Evolutionary conservation across 2,329 filamentous ascomycete genomes (phyloP), one percentile per base, ranked within the genome.

Genomic region (Alternaria ventricosa): DNA sequence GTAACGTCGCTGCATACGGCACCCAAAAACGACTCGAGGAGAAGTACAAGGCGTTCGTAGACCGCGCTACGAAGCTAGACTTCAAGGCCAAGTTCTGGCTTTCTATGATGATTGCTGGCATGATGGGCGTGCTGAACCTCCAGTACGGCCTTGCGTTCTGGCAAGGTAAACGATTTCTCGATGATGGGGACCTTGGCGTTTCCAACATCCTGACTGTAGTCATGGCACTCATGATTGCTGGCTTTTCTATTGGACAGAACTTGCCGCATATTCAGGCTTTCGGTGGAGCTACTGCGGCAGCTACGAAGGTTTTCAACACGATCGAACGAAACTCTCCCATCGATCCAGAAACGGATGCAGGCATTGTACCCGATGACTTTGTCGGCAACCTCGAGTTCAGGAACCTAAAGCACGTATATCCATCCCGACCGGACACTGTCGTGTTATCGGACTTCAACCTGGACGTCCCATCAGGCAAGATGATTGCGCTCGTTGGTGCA

Each of bases 371-470:
- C 1, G 89, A 93, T 1, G 80, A 87, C 20, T 85, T 97, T 2
- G 84, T 91, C 63, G 96, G 96, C 27, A 88, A 88, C 15, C 90
- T 99, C 61, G 91, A 94, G 68, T 86, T 99, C 47, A 88, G 90
- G 70, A 87, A 93, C 70, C 86, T 98, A 76, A 96, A 92, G 79
- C 94, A 97, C 80, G 95, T 97, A 71, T 98, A 99, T 74, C 96
- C 96, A 5, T 97, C 94, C 6, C 88, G 96, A 12, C 93, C 94
- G 0, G 94, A 97, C 73, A 94, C 97, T 5, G 88, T 89, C 2
- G 92, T 98, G 43, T 95, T 98, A 89, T 85, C 96, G 45, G 89
- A 90, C 67, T 92, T 98, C 60, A 92, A 85, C 60, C 87, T 99
- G 2, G 80, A 86, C 1, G 90, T 98, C 41, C 93, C 94, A 2